Evolutionary conservation across 1,284 basidiomycete species (phyloP).

Genomic region (Violaceomyces palustris): DNA sequence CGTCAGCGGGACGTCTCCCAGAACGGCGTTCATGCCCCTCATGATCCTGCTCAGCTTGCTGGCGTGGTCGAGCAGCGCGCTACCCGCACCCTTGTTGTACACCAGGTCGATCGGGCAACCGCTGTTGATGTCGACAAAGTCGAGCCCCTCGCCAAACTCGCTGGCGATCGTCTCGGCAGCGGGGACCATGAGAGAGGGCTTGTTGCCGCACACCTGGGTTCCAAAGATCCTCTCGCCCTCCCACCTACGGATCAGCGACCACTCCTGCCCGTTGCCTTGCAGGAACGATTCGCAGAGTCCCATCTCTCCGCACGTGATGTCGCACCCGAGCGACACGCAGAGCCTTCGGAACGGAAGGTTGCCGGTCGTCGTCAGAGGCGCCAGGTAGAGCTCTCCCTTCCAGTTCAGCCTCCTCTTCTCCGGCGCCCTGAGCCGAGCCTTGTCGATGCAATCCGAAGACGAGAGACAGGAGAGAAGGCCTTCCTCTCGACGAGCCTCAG

Average conservation of each 20-base stretch:
- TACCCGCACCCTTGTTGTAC: conserved; percentile 83
- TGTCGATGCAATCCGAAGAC: too few species aligned
- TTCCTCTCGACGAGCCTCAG: conserved; percentile 5
- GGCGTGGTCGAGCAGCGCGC: conserved; percentile 78
- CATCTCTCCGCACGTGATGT: conserved; percentile 93
- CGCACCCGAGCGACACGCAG: conserved; percentile 78
- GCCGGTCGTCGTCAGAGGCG: conserved; percentile 90
- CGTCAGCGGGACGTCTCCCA: conserved; percentile 90
- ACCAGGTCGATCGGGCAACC: conserved; percentile 97
- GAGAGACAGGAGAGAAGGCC: conserved; percentile 1
- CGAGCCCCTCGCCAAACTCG: conserved; percentile 62
- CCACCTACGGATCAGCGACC: conserved; percentile 58
- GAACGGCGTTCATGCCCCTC: conserved; percentile 82
- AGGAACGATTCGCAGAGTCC: conserved; percentile 53
- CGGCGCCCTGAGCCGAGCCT: conserved; percentile 63
- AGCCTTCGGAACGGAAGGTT: conserved; percentile 91
- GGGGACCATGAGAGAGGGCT: conserved; percentile 64
- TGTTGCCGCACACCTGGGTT: conserved; percentile 64
- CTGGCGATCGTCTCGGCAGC: conserved; percentile 76
- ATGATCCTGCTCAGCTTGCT: conserved; percentile 79
- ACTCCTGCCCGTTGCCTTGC: conserved; percentile 40
- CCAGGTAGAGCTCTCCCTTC: conserved; percentile 79
- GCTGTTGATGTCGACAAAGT: conserved; percentile 92
- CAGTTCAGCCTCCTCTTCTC: conserved; percentile 87
- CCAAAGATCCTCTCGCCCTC: conserved; percentile 85